Percentiles rank a stretch among this genome's conserved stretches.
Evolutionary conservation across 1,139 yeast genomes (phyloP).

Genomic region (Taphrina wiesneri): DNA sequence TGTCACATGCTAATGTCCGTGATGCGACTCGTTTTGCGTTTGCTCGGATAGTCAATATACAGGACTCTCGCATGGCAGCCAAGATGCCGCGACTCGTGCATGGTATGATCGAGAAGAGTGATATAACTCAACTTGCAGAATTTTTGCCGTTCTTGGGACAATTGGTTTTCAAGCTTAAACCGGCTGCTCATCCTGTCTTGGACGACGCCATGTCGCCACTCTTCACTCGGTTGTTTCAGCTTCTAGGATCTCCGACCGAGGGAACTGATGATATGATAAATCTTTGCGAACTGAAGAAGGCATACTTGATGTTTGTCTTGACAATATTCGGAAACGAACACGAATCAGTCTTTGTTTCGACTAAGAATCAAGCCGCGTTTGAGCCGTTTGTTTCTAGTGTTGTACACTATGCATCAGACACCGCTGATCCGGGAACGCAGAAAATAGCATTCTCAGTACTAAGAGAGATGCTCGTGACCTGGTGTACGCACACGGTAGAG

Average conservation of each 20-base stretch:
- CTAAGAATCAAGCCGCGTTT: slow-evolving; percentile 56
- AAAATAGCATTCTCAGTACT: slow-evolving; percentile 72
- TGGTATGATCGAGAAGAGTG: slow-evolving; percentile 67
- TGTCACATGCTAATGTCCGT: slow-evolving; percentile 67
- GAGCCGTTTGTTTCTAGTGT: slow-evolving; percentile 66
- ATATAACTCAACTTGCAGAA: slow-evolving; percentile 68
- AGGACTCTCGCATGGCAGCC: slow-evolving; percentile 56
- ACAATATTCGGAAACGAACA: slow-evolving; percentile 74
- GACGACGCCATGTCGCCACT: slow-evolving; percentile 74
- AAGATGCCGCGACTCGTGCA: slow-evolving; percentile 74
- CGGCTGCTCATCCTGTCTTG: slow-evolving; percentile 69
- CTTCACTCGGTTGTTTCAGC: slow-evolving; percentile 61
- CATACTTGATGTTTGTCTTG: slow-evolving; percentile 68
- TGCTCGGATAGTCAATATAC: slow-evolving; percentile 78
- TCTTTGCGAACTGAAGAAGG: slow-evolving; percentile 58
- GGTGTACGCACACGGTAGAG: slow-evolving; percentile 22
- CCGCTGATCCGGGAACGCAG: slow-evolving; percentile 55
- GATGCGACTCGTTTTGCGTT: slow-evolving; percentile 85
- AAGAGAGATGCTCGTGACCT: slow-evolving; percentile 56
- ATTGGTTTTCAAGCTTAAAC: slow-evolving; percentile 74
- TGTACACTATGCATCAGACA: slow-evolving; percentile 65
- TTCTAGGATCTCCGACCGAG: slow-evolving; percentile 51
- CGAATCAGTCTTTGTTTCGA: slow-evolving; percentile 72
- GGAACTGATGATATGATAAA: slow-evolving; percentile 51
- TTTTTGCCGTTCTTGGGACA: slow-evolving; percentile 86